Conservation (phyloP, 345 rosid genomes). For the Salix purpurea region DNA sequence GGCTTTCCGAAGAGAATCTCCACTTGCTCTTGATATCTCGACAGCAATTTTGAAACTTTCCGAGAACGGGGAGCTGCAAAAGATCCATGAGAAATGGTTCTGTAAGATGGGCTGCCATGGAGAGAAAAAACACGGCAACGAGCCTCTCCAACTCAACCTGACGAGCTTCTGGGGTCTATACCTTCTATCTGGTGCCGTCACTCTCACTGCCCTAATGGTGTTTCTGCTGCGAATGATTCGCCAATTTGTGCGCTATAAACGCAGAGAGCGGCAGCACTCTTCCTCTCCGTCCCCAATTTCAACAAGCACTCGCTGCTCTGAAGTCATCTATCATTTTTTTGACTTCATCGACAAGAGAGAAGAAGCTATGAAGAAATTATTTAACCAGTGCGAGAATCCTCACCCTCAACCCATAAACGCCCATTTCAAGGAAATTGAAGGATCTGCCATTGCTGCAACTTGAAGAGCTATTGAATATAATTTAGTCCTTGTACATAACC, state of each 20-base stretch:
- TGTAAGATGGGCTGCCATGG: conserved; percentile 48
- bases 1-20: conserved; percentile 79
- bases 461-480: neutral
- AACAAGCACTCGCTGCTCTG: conserved; percentile 27
- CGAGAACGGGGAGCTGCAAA: conserved; percentile 61
- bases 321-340: conserved; percentile 45
- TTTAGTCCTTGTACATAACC: neutral
- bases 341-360: conserved; percentile 79
- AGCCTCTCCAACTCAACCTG: conserved; percentile 56
- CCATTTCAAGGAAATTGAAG: conserved; percentile 1
- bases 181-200: conserved; percentile 46
- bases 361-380: conserved; percentile 68
- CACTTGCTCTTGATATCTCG: conserved; percentile 71
- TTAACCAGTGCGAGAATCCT: conserved; percentile 36
- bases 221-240: conserved; percentile 46
- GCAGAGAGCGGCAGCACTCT: conserved; percentile 25
- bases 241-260: conserved; percentile 51
- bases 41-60: conserved; percentile 80
- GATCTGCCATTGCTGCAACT: neutral
- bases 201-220: conserved; percentile 43
- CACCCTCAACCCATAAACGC: conserved; percentile 23
- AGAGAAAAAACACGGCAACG: conserved; percentile 18
- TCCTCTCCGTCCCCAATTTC: conserved; percentile 19
- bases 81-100: conserved; percentile 61
- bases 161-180: conserved; percentile 82